Base-by-base conservation (phyloP, 257 asterid genomes). In the Gardenia jasminoides region DNA sequence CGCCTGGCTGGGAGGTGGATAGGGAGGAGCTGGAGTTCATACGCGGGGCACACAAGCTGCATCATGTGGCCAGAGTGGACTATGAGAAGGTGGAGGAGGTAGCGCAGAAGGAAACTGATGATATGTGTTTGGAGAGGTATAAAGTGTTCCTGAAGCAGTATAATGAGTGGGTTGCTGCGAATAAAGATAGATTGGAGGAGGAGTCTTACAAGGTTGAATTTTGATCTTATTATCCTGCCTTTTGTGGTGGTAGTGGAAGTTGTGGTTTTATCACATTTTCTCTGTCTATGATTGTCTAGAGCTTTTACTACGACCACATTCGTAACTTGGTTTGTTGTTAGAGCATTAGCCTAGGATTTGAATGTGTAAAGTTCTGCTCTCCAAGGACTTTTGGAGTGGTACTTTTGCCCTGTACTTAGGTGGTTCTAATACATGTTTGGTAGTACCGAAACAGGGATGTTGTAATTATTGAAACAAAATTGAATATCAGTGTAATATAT, bases 1-100 rank as follows among this genome's bases (percentile, higher is more conserved):
- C 98, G 11, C 86, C 93, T 26, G 99, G 96, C 70, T 94, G 99
- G 99, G 85, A 83, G 85, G 97, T 93, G 78, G 94, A 94, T 74
- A 91, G 62, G 89, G 80, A 86, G 83, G 98, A 94, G 47, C 76
- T 94, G 92, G 99, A 94, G 75, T 94, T 89, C 52, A 93, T 94
- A 72, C 92, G 99, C 2, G 98, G 86, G 44, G 97, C 95, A 1
- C 99, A 94, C 79, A 93, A 83, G 89, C 7, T 93, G 52, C 77
- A 69, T 74, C 85, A 90, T 26, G 70, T 81, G 0, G 76, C 85
- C 73, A 83, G 97, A 64, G 87, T 93, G 61, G 93, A 94, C 66
- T 84, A 79, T 80, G 94, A 88, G 83, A 88, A 83, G 62, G 81
- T 89, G 86, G 98, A 93, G 82, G 94, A 84, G 31, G 80, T 62